These are phyloP conservation scores for Trichosanthes cucumerina DNA, from an alignment of 306 rosid genomes.

Conservation along the genomic window DNA sequence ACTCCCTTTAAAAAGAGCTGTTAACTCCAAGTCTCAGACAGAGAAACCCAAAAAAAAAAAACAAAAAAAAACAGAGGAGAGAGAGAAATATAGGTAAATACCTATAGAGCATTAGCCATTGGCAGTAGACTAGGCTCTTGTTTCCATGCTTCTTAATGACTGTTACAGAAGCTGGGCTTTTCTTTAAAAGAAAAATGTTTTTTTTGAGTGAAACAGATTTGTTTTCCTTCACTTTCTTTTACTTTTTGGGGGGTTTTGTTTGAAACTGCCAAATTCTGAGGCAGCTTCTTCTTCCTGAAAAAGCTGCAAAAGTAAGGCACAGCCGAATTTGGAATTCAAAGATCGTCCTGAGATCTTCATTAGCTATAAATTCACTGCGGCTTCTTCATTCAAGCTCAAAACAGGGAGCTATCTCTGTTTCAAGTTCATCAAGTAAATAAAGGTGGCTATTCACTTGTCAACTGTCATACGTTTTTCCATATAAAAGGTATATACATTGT, in stretches of 20 bases:
- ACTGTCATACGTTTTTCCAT: constrained; percentile 20
- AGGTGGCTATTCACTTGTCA: constrained; percentile 20
- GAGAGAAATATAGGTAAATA: not conserved
- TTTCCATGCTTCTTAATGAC: constrained; percentile 1
- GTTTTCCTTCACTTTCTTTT: not conserved
- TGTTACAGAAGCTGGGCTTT: not conserved
- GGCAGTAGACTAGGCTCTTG: not conserved
- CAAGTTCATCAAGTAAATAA: constrained; percentile 9
- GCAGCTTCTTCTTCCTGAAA: not conserved
- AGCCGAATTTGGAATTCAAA: not conserved
- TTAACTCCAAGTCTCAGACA: not conserved
- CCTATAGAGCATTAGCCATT: not conserved
- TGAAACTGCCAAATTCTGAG: not conserved
- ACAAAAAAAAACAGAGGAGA: not conserved
- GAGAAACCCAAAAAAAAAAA: not conserved
- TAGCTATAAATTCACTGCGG: not conserved
- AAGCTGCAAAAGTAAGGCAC: not conserved
- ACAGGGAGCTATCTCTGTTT: constrained; percentile 9
- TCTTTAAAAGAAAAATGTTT: no score
- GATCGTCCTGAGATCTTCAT: no score
- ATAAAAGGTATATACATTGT: not conserved
- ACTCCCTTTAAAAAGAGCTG: not conserved
- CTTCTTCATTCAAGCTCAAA: constrained; percentile 14
- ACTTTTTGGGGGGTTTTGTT: not conserved
- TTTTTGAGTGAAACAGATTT: not conserved